These are phyloP conservation scores for Senna siamea DNA, from an alignment of 306 rosid species.

Conservation along the genomic window DNA sequence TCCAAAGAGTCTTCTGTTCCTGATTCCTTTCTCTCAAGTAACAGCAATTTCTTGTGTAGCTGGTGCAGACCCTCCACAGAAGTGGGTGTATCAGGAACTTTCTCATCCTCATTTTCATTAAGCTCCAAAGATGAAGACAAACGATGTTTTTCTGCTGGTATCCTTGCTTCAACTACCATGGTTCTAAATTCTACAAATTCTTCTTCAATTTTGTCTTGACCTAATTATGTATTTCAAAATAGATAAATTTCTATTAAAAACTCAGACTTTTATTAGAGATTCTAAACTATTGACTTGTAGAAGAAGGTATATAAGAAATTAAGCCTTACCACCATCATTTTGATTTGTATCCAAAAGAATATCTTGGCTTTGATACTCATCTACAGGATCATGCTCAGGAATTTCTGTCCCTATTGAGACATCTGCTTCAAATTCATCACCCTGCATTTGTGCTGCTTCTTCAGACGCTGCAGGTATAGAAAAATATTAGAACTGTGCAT, in stretches of 20 bases:
- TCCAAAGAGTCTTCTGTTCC: constrained; percentile 82
- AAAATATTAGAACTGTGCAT: constrained; percentile 19
- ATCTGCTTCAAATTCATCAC: constrained; percentile 70
- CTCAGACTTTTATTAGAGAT: background rate
- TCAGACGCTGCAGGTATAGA: constrained; percentile 52
- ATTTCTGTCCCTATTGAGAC: constrained; percentile 86
- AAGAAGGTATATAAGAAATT: constrained; percentile 32
- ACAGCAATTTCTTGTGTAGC: constrained; percentile 65
- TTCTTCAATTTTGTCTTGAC: constrained; percentile 42
- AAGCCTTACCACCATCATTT: constrained; percentile 55
- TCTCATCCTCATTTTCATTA: constrained; percentile 73
- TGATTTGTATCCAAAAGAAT: constrained; percentile 41
- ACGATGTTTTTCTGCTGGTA: constrained; percentile 44
- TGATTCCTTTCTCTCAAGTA: constrained; percentile 76
- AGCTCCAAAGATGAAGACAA: constrained; percentile 46
- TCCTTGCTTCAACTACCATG: constrained; percentile 51
- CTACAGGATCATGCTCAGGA: constrained; percentile 77
- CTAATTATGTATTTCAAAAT: constrained; percentile 9
- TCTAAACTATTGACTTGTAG: background rate
- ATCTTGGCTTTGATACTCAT: constrained; percentile 60
- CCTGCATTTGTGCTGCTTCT: constrained; percentile 53
- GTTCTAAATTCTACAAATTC: constrained; percentile 60
- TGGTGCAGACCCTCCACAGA: constrained; percentile 68
- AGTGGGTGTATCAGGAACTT: constrained; percentile 77
- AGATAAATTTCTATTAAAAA: background rate